These are phyloP conservation scores for Boletus eberwhitei DNA, from an alignment of 768 basidiomycete species.

Conservation along the genomic window DNA sequence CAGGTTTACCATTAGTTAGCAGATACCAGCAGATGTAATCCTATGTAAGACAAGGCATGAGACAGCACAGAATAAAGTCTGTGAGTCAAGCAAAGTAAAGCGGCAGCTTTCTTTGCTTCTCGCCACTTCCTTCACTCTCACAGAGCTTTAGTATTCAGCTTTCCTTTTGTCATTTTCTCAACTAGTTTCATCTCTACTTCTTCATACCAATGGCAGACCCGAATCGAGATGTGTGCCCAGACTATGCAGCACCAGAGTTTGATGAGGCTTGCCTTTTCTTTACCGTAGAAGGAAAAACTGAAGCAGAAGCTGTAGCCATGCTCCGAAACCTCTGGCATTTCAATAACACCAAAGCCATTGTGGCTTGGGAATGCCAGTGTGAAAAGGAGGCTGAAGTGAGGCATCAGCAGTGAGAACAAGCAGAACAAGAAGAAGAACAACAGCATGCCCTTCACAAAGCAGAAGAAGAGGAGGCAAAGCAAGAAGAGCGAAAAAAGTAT, in stretches of 20 bases:
- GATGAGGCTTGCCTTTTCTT: not conserved
- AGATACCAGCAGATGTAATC: too few relatives aligned
- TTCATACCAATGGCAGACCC: not conserved
- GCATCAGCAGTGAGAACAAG: not conserved
- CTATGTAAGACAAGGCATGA: too few relatives aligned
- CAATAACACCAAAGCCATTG: not conserved
- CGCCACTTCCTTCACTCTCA: not conserved
- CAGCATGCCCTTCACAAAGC: rapidly evolving
- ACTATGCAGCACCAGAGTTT: not conserved
- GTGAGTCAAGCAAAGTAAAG: not conserved
- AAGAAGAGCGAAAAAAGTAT: not conserved
- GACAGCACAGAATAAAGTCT: too few relatives aligned
- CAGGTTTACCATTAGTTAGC: too few relatives aligned
- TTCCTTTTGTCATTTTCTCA: too few relatives aligned
- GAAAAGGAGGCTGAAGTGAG: rapidly evolving
- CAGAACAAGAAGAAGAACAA: not conserved
- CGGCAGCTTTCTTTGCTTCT: not conserved
- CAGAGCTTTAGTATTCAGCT: not conserved
- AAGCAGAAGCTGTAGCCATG: rapidly evolving
- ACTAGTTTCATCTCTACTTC: too few relatives aligned
- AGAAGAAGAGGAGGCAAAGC: not conserved
- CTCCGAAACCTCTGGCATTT: not conserved
- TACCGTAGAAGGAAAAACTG: not conserved
- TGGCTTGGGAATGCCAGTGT: not conserved
- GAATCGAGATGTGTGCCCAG: not conserved